Conservation (phyloP, 345 rosid genomes). For the Rhodomyrtus tomentosa region DNA sequence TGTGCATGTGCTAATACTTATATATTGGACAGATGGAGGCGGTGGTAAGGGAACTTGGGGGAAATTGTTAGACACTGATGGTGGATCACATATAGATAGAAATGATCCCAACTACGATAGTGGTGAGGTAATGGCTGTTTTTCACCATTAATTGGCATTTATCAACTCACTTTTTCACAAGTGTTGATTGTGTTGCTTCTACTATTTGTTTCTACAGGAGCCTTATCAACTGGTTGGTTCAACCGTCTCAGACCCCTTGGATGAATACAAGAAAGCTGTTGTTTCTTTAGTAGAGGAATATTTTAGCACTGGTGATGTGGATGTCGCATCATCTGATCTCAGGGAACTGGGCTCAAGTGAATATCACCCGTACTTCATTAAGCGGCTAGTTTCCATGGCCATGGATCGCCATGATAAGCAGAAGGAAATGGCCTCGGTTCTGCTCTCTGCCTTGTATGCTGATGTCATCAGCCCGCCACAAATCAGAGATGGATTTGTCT, state of each 20-base stretch:
- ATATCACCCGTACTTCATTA: constrained; percentile 85
- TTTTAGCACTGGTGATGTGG: constrained; percentile 85
- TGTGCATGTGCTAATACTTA: not conserved
- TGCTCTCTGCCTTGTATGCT: constrained; percentile 84
- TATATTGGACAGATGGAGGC: constrained; percentile 53
- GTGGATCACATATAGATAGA: constrained; percentile 53
- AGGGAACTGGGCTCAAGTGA: constrained; percentile 86
- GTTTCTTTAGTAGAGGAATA: constrained; percentile 80
- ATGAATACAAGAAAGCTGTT: constrained; percentile 89
- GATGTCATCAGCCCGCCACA: constrained; percentile 84
- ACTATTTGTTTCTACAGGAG: constrained; percentile 33
- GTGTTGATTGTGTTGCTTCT: not conserved
- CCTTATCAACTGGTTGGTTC: constrained; percentile 83
- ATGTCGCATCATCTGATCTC: constrained; percentile 85
- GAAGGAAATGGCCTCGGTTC: constrained; percentile 98
- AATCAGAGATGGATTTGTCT: constrained; percentile 90
- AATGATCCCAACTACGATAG: constrained; percentile 99
- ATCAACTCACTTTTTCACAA: not conserved
- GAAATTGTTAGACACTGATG: constrained; percentile 80
- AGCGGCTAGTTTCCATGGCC: constrained; percentile 92
- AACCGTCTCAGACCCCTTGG: constrained; percentile 77
- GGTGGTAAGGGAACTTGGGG: constrained; percentile 99
- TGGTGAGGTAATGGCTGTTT: constrained; percentile 64
- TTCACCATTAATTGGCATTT: not conserved
- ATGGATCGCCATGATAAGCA: constrained; percentile 98